Base-by-base conservation (phyloP, 2,329 filamentous ascomycete genomes). In the Apiospora kogelbergensis region DNA sequence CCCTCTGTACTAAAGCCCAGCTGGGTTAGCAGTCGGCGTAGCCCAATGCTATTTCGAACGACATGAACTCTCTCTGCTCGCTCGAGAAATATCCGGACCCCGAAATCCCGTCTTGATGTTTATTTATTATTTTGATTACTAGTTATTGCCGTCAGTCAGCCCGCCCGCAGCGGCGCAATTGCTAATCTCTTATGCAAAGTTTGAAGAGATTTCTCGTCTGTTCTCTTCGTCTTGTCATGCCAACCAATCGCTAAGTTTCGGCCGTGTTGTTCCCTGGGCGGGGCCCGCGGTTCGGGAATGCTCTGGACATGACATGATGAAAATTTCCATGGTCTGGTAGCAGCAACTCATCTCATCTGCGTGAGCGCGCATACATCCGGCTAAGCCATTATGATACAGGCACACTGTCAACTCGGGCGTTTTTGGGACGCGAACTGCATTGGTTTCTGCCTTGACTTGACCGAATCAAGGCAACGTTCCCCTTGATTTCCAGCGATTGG, bases 191-290 rank as follows among this genome's bases (percentile, higher is more conserved):
- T 13, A 33, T 60, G 53, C 53, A 60, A 60, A 60, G 53, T 60
- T 37, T 60, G 53, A 60, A 60, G 53, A 60, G 17, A n/a, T 37
- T 37, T 57, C 53, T 37, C 53, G 53, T 60, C 53, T 60, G 53
- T 60, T 60, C 53, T 60, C 53, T 37, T 33, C 53, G 37, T 60
- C 53, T 60, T 60, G 53, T 37, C 53, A 60, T 60, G 53, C 53
- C 53, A 60, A 37, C 53, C 53, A 60, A 60, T 60, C 53, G 53
- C 53, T 60, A 60, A 60, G 53, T 60, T 37, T 37, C 30, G 53
- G 53, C 53, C 30, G 9, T 37, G 7, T n/a, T 33, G 22, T 37
- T 33, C 15, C 53, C 53, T 30, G 6, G 53, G 26, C 53, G 53
- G 53, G 53, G 30, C 37, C 53, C 30, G 53, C 53, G 53, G 53